Percentiles rank a stretch among this genome's conserved stretches.
These are phyloP conservation scores for Camptophora hylomeconis DNA, from an alignment of 2,329 filamentous ascomycete genomes.

Conservation along the genomic window DNA sequence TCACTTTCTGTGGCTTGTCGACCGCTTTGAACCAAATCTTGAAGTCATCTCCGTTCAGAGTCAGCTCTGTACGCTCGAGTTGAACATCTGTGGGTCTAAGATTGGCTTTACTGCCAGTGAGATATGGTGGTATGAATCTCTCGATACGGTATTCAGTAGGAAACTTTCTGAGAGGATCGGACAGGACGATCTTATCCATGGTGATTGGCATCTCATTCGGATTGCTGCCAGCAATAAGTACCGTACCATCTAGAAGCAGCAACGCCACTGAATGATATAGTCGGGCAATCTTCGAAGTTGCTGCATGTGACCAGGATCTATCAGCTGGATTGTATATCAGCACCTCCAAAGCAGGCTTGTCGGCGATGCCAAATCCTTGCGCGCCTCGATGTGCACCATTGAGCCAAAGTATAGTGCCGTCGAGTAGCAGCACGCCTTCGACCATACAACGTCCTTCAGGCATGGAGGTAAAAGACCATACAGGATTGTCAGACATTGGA, in stretches of 20 bases:
- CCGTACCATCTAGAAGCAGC: slow-evolving; percentile 45
- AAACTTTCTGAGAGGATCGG: slow-evolving; percentile 32
- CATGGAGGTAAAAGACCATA: slow-evolving; percentile 48
- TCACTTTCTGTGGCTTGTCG: slow-evolving; percentile 29
- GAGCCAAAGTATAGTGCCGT: slow-evolving; percentile 46
- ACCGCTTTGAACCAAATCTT: slow-evolving; percentile 31
- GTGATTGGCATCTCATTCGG: slow-evolving; percentile 46
- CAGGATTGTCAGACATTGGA: slow-evolving; percentile 35
- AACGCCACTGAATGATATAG: slow-evolving; percentile 50
- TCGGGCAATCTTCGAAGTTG: slow-evolving; percentile 31
- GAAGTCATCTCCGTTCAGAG: slow-evolving; percentile 33
- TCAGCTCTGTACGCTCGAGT: slow-evolving; percentile 32
- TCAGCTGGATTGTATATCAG: slow-evolving; percentile 46
- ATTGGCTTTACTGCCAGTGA: slow-evolving; percentile 37
- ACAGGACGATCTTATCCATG: slow-evolving; percentile 22
- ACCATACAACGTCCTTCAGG: slow-evolving; percentile 47
- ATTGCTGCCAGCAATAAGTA: slow-evolving; percentile 48
- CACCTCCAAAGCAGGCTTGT: slow-evolving; percentile 40
- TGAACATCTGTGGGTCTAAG: slow-evolving; percentile 36
- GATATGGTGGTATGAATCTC: slow-evolving; percentile 48
- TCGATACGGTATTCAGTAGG: slow-evolving; percentile 50
- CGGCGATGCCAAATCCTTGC: slow-evolving; percentile 47
- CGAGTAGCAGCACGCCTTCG: slow-evolving; percentile 45
- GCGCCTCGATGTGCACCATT: slow-evolving; percentile 46
- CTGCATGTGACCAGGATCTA: slow-evolving; percentile 35